Evolutionary conservation across 2,329 filamentous ascomycete genomes (phyloP), one percentile per base, ranked within the genome.

Genomic region (Stagonosporopsis vannaccii): DNA sequence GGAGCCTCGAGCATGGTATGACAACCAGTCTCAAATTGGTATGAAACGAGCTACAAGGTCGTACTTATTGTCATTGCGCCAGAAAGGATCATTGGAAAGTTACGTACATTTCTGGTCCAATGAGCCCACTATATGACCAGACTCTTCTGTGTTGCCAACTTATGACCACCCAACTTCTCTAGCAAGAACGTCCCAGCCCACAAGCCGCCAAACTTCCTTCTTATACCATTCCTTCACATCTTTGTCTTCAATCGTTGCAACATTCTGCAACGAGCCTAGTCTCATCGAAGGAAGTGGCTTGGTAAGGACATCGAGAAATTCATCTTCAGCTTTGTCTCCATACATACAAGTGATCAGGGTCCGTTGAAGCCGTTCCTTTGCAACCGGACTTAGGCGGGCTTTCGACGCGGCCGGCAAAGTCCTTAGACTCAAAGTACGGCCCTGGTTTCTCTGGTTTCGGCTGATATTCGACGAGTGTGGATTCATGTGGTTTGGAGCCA

Each of bases 171-270:
- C 62, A 22, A 51, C 40, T 12, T 69, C 65, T 12, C 53, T 61
- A 3, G 65, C 63, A 17, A 83, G 66, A 6, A 83, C 72, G 45
- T 86, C 83, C 84, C 85, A 87, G 0, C 85, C 85, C 6, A 87
- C 64, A 49, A 86, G 65, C 48, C 77, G 72, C 85, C 85, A 87
- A 2, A 87, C 69, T 60, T 86, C 81, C 51, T 78, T 77, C 49
- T 79, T 78, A 61, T 85, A 87, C 82, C 83, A 85, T 15, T 84
- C 79, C 3, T 77, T 64, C 4, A 80, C 75, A 8, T 80, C 70
- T 15, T 73, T 65, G 25, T 80, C 73, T 5, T 76, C 75, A 0
- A 78, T 57, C 46, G 75, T 77, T 1, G 73, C 72, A 8, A 75
- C 66, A 6, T 65, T 65, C 13, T 68, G 68, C 20, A 72, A 47